Base-by-base conservation (phyloP, 805 yeast species). In the Candida arabinofermentans region DNA sequence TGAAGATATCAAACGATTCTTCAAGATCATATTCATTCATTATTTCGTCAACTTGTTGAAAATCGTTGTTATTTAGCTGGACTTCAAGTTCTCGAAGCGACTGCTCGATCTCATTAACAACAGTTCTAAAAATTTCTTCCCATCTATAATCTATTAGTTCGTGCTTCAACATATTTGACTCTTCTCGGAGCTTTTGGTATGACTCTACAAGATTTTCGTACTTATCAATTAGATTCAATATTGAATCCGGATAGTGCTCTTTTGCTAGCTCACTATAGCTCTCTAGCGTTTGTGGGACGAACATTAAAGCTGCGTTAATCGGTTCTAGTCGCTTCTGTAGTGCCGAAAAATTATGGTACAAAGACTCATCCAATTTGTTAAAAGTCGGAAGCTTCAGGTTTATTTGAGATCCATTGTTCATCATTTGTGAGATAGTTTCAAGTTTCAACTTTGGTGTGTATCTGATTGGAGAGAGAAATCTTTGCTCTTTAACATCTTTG, bases 111-210 rank as follows among this genome's bases (percentile, higher is more conserved):
- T 77, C 77, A 3, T 63, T 56, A 34, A 76, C 64, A 39, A 81
- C 54, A 43, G 66, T 72, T 22, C 62, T 61, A 46, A 81, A 79
- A 2, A 80, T 64, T 19, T 70, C 70, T 47, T 66, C 61, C 86
- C 87, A 82, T 53, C 78, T 69, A 23, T 63, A 55, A 44, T 78
- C 81, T 4, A 82, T 66, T 23, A 74, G 49, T 32, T 74, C 77
- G 4, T 43, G 46, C 49, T 73, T 72, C 45, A 81, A 60, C 6
- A 55, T 60, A 3, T 55, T 55, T 12, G 77, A 47, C 38, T 74
- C 75, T 9, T 52, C 50, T 8, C 65, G 62, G 36, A 81, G 57
- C 41, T 64, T 59, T 16, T 65, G 57, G 61, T 74, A 71, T 44
- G 69, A 67, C 10, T 60, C 61, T 8, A 67, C 48, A 14, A 79